Percentiles rank a stretch among this genome's conserved stretches.
phyloP scores from a whole-genome alignment of 257 asterid genomes.

The Solanum tacnaense region DNA sequence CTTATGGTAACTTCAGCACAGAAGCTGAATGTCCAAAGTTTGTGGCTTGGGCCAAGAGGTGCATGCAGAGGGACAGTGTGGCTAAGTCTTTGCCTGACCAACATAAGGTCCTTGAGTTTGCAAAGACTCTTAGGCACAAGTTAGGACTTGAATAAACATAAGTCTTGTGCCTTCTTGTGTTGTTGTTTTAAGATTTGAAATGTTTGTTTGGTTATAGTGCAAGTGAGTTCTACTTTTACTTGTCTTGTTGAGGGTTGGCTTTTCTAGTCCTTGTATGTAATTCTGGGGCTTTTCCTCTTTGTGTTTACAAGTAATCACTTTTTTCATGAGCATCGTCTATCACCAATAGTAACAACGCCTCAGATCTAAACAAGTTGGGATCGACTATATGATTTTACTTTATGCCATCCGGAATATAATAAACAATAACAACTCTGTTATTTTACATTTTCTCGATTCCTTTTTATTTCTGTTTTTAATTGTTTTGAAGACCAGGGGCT shows the following conservation, averaged over 20 bases:
- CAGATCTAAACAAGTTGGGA: neutral
- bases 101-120: conserved; percentile 1
- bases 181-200: neutral
- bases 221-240: no score
- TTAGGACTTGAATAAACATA: neutral
- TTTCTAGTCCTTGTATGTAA: neutral
- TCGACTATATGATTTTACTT: neutral
- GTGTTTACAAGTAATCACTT: neutral
- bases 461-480: no score
- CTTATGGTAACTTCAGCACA: conserved; percentile 15
- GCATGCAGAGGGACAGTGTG: conserved; percentile 26
- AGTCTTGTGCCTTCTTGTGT: neutral
- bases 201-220: neutral
- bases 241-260: neutral
- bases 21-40: conserved; percentile 34
- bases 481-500: no score
- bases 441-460: no score
- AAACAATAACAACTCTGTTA: no score
- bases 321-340: neutral
- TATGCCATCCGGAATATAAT: no score
- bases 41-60: conserved; percentile 34
- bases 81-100: conserved; percentile 25
- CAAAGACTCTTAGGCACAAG: neutral
- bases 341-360: neutral
- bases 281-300: neutral